A percentile compares a stretch with the other conserved stretches of the same genome.
Conservation (phyloP, 768 basidiomycete species). For the Trametopsis cervina region DNA sequence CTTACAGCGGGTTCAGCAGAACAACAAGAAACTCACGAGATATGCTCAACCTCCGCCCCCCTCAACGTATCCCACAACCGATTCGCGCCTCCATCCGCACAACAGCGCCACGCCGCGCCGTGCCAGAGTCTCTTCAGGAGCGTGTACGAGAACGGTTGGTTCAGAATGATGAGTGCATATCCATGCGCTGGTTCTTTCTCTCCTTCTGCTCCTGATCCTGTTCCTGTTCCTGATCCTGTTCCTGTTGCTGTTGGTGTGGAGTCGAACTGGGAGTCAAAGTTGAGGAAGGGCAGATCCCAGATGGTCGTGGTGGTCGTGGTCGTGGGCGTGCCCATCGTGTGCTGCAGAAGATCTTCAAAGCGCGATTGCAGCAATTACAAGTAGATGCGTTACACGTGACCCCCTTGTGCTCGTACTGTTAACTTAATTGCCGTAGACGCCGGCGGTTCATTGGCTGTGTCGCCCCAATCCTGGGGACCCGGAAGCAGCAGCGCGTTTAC, state of each 20-base stretch:
- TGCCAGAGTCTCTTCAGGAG: conserved; percentile 56
- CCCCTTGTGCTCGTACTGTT: too few species aligned
- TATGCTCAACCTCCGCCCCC: conserved; percentile 48
- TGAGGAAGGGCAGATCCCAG: conserved; percentile 12
- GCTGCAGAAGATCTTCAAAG: background rate
- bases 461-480: too few species aligned
- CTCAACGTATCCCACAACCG: conserved; percentile 48
- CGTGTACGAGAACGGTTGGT: conserved; percentile 70
- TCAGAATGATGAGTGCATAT: conserved; percentile 75
- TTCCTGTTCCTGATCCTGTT: too few species aligned
- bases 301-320: conserved; percentile 5
- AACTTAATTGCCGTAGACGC: too few species aligned
- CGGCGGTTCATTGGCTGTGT: too few species aligned
- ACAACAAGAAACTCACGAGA: too few species aligned
- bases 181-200: background rate
- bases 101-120: conserved; percentile 27
- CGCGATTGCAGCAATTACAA: conserved; percentile 1
- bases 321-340: background rate
- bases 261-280: background rate
- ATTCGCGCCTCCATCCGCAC: conserved; percentile 59
- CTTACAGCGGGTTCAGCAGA: too few species aligned
- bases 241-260: too few species aligned
- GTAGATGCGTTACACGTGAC: conserved; percentile 10
- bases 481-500: too few species aligned
- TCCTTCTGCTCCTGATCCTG: background rate